Percentiles rank a stretch among this genome's conserved stretches.
These are phyloP conservation scores for Acorus gramineus DNA, from an alignment of 106 monocot genomes.

Conservation along the genomic window DNA sequence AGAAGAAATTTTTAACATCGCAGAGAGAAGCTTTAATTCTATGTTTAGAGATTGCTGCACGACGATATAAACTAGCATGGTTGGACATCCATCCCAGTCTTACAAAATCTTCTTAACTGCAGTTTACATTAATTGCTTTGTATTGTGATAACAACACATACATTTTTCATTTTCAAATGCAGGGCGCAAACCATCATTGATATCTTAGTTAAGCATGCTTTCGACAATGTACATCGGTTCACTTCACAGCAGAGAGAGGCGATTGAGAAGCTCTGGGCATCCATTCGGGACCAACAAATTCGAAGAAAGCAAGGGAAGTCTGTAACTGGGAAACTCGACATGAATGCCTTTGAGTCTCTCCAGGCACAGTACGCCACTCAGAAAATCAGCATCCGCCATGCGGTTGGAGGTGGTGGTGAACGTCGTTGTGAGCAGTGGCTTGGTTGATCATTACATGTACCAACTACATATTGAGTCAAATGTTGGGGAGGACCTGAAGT, in stretches of 20 bases:
- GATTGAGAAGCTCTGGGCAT: conserved; percentile 76
- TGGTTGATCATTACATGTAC: conserved; percentile 26
- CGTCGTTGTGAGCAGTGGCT: conserved; percentile 78
- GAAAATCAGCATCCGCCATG: conserved; percentile 82
- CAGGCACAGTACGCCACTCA: conserved; percentile 79
- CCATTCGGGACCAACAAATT: conserved; percentile 76
- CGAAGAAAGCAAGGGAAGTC: conserved; percentile 92
- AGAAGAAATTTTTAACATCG: conserved; percentile 57
- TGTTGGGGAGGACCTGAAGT: not conserved
- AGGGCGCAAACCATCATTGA: conserved; percentile 96
- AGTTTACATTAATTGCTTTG: too few relatives aligned
- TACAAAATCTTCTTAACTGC: too few relatives aligned
- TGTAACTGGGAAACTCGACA: conserved; percentile 80
- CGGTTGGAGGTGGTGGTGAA: conserved; percentile 74
- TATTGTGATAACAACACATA: too few relatives aligned
- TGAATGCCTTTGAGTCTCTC: conserved; percentile 88
- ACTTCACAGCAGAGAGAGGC: conserved; percentile 69
- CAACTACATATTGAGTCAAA: not conserved
- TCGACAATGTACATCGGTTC: conserved; percentile 55
- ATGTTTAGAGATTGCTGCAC: conserved; percentile 84
- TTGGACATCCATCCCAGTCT: conserved; percentile 5
- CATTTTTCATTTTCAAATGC: conserved; percentile 4
- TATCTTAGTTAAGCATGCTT: conserved; percentile 85
- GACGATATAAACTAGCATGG: conserved; percentile 83
- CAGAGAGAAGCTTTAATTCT: conserved; percentile 68